phyloP scores from a whole-genome alignment of 345 rosid genomes.

The Pistacia integerrima region DNA sequence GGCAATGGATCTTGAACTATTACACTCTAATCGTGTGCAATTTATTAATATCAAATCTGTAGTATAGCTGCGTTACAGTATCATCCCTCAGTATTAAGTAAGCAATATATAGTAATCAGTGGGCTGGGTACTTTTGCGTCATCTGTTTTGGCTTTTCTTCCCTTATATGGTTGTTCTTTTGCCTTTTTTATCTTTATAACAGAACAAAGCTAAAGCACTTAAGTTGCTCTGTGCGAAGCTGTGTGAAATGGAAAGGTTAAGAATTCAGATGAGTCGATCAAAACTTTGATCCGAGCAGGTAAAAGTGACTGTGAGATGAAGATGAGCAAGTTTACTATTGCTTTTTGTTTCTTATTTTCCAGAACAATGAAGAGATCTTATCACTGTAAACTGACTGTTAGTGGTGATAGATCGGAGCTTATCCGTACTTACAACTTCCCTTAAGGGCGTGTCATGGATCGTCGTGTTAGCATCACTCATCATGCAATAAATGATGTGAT shows the following conservation, averaged over 20 bases:
- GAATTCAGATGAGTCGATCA: slow-evolving; percentile 66
- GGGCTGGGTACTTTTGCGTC: background rate
- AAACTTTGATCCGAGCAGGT: slow-evolving; percentile 33
- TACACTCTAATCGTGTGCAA: too few relatives aligned
- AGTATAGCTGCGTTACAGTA: background rate
- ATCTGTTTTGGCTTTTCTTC: background rate
- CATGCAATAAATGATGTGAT: too few relatives aligned
- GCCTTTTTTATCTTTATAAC: slow-evolving; percentile 13
- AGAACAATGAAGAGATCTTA: slow-evolving; percentile 13
- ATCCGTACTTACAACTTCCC: slow-evolving; percentile 78
- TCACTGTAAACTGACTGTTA: slow-evolving; percentile 70
- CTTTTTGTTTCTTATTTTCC: background rate
- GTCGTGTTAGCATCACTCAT: too few relatives aligned
- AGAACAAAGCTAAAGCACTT: slow-evolving; percentile 94
- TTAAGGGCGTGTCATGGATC: too few relatives aligned
- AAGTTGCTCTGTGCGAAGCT: slow-evolving; percentile 88
- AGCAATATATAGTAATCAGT: background rate
- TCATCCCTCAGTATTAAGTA: background rate
- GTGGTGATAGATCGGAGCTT: slow-evolving; percentile 88
- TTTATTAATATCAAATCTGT: background rate
- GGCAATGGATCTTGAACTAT: background rate
- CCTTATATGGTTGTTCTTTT: background rate
- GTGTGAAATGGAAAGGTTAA: slow-evolving; percentile 86
- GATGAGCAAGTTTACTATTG: background rate
- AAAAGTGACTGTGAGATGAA: background rate